A percentile compares a stretch with the other conserved stretches of the same genome.
Evolutionary conservation across 257 asterid species (phyloP).

Genomic region (Agastache rugosa): DNA sequence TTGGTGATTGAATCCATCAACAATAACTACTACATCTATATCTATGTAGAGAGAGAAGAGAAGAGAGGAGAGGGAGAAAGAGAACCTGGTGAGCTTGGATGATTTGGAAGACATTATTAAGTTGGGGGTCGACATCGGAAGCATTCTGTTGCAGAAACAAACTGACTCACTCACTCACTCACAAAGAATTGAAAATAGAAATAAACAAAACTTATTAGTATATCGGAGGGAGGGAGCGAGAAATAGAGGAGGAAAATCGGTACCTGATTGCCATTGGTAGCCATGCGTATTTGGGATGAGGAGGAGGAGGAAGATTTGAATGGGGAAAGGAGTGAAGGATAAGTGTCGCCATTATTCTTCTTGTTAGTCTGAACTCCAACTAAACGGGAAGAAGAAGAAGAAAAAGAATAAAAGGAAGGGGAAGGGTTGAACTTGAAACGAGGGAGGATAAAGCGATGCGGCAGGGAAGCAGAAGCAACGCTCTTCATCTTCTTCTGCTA

Average conservation of each 20-base stretch:
- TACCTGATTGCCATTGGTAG: slow-evolving; percentile 34
- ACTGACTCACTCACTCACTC: background rate
- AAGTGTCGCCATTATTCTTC: background rate
- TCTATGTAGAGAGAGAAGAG: background rate
- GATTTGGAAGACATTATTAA: slow-evolving; percentile 54
- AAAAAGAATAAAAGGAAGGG: slow-evolving; percentile 3
- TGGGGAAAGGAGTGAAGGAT: slow-evolving; percentile 3
- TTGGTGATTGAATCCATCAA: background rate
- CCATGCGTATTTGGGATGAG: slow-evolving; percentile 26
- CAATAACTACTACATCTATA: background rate
- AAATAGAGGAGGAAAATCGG: background rate
- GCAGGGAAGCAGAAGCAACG: slow-evolving; percentile 29
- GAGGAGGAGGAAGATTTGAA: slow-evolving; percentile 35
- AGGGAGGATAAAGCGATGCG: slow-evolving; percentile 28
- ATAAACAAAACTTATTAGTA: background rate
- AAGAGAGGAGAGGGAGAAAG: background rate
- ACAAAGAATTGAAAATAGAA: background rate
- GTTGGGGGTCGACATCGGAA: slow-evolving; percentile 46
- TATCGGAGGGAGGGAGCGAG: background rate
- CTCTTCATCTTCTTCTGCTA: slow-evolving; percentile 34
- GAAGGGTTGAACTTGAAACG: too few relatives aligned
- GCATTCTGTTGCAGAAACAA: slow-evolving; percentile 42
- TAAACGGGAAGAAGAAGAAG: slow-evolving; percentile 10
- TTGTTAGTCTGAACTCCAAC: background rate
- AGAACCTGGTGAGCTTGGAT: slow-evolving; percentile 89